A percentile compares a stretch with the other conserved stretches of the same genome.
These are phyloP conservation scores for Uronychia binucleata DNA, from an alignment of 73 alveolate species.

Conservation along the genomic window DNA sequence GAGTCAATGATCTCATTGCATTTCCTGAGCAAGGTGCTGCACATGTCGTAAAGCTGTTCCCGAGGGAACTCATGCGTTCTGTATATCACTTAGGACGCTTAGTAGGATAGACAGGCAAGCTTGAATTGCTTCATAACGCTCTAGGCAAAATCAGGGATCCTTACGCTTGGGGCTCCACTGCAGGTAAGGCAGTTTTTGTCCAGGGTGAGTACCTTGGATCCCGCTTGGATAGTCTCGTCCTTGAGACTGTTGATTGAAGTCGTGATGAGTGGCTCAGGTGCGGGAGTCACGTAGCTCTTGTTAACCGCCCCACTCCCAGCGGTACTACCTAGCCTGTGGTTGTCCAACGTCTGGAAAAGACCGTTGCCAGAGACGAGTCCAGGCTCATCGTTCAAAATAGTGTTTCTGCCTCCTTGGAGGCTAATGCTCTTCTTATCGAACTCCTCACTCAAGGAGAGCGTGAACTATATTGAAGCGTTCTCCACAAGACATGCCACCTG, in stretches of 20 bases:
- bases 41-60: neutral
- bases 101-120: neutral
- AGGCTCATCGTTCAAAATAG: neutral
- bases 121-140: neutral
- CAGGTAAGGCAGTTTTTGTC: constrained; percentile 3
- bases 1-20: constrained; percentile 3
- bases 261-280: neutral
- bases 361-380: neutral
- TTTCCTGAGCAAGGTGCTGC: constrained; percentile 4
- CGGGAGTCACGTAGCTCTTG: neutral
- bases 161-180: neutral
- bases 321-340: neutral
- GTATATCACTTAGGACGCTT: neutral
- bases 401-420: neutral
- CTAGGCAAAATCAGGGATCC: neutral
- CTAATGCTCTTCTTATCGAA: constrained; percentile 1
- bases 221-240: neutral
- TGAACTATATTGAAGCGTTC: neutral
- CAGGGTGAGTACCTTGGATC: neutral
- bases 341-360: neutral
- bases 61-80: neutral
- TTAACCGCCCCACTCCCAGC: neutral
- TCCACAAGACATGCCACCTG: constrained; percentile 9
- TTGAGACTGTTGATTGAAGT: neutral
- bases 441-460: neutral